Evolutionary conservation across 352 stramenopile genomes (phyloP).

Genomic region (Thraustochytrium striatum): DNA sequence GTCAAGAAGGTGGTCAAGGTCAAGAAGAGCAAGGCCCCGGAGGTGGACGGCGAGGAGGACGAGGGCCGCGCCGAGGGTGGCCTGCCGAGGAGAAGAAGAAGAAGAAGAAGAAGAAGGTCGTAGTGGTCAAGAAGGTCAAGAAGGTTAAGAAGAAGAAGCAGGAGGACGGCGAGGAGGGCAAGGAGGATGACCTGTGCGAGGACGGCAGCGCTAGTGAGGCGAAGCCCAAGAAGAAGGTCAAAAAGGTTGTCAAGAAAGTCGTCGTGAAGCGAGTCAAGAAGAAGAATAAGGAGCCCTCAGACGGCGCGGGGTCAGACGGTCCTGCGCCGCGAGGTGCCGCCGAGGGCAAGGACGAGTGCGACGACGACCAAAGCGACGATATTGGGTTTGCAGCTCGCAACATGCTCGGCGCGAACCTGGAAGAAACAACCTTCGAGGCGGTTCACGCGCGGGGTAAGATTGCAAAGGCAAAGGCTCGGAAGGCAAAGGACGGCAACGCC

Average conservation of each 20-base stretch:
- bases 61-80: neutral
- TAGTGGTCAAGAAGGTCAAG: neutral
- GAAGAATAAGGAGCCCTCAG: slow-evolving; percentile 12
- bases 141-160: neutral
- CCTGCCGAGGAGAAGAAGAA: neutral
- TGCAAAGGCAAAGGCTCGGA: too few relatives aligned
- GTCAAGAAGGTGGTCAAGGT: neutral
- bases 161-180: neutral
- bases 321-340: too few relatives aligned
- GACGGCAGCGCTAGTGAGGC: neutral
- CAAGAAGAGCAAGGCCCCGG: neutral
- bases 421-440: too few relatives aligned
- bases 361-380: too few relatives aligned
- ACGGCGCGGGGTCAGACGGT: slow-evolving; percentile 1
- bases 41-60: neutral
- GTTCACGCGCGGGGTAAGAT: too few relatives aligned
- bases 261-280: slow-evolving; percentile 7
- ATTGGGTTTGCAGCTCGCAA: too few relatives aligned
- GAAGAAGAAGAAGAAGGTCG: neutral
- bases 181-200: neutral
- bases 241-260: slow-evolving; percentile 19
- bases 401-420: too few relatives aligned
- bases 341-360: too few relatives aligned
- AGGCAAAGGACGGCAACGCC: too few relatives aligned
- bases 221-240: slow-evolving; percentile 31